Evolutionary conservation across 2,329 filamentous ascomycete species (phyloP), one percentile per base, ranked within the genome.

Genomic region (Exophiala aquamarina): DNA sequence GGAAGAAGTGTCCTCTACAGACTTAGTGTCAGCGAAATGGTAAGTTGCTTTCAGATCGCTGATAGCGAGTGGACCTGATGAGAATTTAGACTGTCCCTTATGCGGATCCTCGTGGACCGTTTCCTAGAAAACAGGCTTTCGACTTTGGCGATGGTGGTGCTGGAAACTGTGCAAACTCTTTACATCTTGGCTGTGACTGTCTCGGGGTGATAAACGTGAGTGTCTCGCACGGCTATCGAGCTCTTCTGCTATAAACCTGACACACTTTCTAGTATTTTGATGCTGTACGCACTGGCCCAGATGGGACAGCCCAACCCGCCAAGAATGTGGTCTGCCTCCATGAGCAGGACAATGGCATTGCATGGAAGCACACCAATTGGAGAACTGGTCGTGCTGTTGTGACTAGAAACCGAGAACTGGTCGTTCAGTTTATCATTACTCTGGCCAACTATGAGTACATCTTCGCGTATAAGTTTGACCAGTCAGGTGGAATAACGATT

Each of bases 401-500:
- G 1, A 79, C 78, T 0, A 72, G 84, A 6, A 72, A 75, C 47
- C 75, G 83, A 1, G 78, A 84, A 55, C 72, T 87, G 2, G 81
- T 87, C 0, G 64, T 87, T 2, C 83, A 87, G 56, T 83, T 79
- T 60, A 82, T 86, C 63, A 79, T 83, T 54, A 87, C 83, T 0
- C 74, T 86, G 2, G 79, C 79, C 15, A 87, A 87, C 66, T 87
- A 87, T 68, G 83, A 87, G 59, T 87, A 87, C 60, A 75, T 86
- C 32, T 79, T 86, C 48, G 75, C 77, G 2, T 86, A 76, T 64
- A 77, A 81, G 52, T 80, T 87, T 50, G 78, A 84, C 59, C 82
- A 82, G 35, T 74, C 79, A 0, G 84, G 79, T 7, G 80, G 77
- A 9, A 74, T 86, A 55, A 73, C 72, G 0, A 68, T 83, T 47